Percentiles rank a stretch among this genome's conserved stretches.
These are phyloP conservation scores for Stemphylium lycopersici DNA, from an alignment of 2,329 filamentous ascomycete genomes.

Conservation along the genomic window DNA sequence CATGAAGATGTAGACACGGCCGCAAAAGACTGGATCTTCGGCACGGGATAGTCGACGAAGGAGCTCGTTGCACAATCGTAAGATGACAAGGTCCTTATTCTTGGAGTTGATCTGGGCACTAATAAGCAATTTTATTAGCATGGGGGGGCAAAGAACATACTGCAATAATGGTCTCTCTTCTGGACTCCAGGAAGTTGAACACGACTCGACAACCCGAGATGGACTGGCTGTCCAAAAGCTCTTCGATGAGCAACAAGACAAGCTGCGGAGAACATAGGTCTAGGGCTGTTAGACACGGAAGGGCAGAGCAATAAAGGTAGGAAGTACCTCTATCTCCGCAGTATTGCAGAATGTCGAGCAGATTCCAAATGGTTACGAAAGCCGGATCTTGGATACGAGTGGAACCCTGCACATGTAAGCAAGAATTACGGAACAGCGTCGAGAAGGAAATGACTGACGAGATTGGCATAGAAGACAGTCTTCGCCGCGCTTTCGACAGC, in stretches of 20 bases:
- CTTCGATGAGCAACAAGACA: slow-evolving; percentile 89
- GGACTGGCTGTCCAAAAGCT: slow-evolving; percentile 93
- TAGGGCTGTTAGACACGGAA: slow-evolving; percentile 27
- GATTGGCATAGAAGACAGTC: slow-evolving; percentile 76
- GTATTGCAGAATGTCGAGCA: slow-evolving; percentile 88
- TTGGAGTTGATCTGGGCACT: slow-evolving; percentile 40
- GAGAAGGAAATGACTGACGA: slow-evolving; percentile 62
- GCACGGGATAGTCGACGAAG: slow-evolving; percentile 92
- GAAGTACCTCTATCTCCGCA: slow-evolving; percentile 77
- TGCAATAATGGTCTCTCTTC: slow-evolving; percentile 84
- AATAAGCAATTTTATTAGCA: slow-evolving; percentile 28
- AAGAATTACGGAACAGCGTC: not conserved
- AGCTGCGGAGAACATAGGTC: slow-evolving; percentile 74
- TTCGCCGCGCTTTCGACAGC: slow-evolving; percentile 84
- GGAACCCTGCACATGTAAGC: slow-evolving; percentile 62
- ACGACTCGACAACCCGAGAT: slow-evolving; percentile 89
- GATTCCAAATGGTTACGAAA: slow-evolving; percentile 88
- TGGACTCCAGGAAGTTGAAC: slow-evolving; percentile 93
- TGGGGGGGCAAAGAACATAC: slow-evolving; percentile 52
- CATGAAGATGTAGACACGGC: slow-evolving; percentile 96
- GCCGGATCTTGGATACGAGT: slow-evolving; percentile 76
- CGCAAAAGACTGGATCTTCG: slow-evolving; percentile 96
- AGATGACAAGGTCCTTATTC: slow-evolving; percentile 83
- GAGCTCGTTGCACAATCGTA: slow-evolving; percentile 95
- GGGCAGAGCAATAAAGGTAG: slow-evolving; percentile 39